Base-by-base conservation (phyloP, 2,329 filamentous ascomycete genomes). In the Neocucurbitaria cava region DNA sequence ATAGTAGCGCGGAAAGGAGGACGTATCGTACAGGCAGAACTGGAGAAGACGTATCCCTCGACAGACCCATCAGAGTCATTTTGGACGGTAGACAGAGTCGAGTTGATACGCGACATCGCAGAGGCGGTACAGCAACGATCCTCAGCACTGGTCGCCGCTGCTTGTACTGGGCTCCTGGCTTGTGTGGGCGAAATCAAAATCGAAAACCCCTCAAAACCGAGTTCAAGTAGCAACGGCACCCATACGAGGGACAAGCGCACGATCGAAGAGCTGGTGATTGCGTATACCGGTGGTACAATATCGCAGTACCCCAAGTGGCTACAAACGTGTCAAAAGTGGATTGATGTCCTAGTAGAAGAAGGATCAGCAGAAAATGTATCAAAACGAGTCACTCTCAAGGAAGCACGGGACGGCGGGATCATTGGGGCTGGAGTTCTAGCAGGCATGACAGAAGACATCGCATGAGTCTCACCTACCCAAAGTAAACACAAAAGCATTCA, bases 281-380 rank as follows among this genome's bases (percentile, higher is more conserved):
- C 90, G 1, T 93, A 91, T 69, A 92, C 90, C 0, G 90, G 90
- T 28, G 89, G 89, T 6, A 92, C 90, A 67, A 93, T 93, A 54
- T 85, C 87, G n/a, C 86, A 90, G 66, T 92, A 92, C 66, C 89
- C 90, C 43, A 83, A 89, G 63, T 92, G 91, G 74, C 79, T 90
- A 38, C 76, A 79, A 40, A 88, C 89, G 64, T 91, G 88, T 60
- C 89, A 92, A 72, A 67, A 76, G 13, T 89, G 89, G 68, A 81
- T 93, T 45, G 86, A 91, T 56, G 74, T 77, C 4, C 71, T 84
- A 13, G 78, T 83, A 18, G 78, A 79, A 31, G 75, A 78, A 36
- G 79, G 79, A 24, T 75, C 68, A 11, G 40, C 31, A 1, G 75
- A 74, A 6, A 73, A 75, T 52, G 42, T 35, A 1, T 57, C 59